These are phyloP conservation scores for Ustilago esculenta DNA, from an alignment of 1,284 basidiomycete genomes.

Conservation along the genomic window DNA sequence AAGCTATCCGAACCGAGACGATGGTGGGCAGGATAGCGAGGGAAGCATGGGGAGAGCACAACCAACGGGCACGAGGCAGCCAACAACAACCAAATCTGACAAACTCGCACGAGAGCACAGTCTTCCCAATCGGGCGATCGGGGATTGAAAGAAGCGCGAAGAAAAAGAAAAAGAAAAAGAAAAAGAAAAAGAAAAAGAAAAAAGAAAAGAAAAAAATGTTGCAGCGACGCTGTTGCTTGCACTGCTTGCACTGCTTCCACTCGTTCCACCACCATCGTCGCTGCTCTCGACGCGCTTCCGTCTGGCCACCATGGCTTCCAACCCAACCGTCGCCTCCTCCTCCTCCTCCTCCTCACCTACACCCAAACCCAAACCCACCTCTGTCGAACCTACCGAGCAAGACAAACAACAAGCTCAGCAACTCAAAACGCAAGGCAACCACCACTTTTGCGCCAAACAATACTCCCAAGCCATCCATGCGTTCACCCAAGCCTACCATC, in stretches of 20 bases:
- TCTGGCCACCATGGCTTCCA: not conserved
- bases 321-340: conserved; percentile 7
- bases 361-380: too few species aligned
- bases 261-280: too few species aligned
- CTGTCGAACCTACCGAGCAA: conserved; percentile 10
- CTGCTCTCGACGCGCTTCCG: too few species aligned
- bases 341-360: conserved; percentile 17
- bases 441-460: conserved; percentile 55
- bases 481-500: conserved; percentile 68
- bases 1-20: conserved; percentile 31
- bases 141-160: too few species aligned
- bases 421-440: conserved; percentile 64
- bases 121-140: too few species aligned
- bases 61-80: too few species aligned
- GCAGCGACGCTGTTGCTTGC: too few species aligned
- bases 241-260: too few species aligned
- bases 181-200: not conserved
- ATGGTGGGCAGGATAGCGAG: conserved; percentile 19
- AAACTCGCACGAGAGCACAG: too few species aligned
- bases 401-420: conserved; percentile 50
- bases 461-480: conserved; percentile 63
- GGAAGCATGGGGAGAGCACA: not conserved
- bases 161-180: not conserved
- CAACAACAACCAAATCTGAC: too few species aligned
- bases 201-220: conserved; percentile 3